phyloP scores from a whole-genome alignment of 208 protist genomes.

The Endotrypanum monterogeii region DNA sequence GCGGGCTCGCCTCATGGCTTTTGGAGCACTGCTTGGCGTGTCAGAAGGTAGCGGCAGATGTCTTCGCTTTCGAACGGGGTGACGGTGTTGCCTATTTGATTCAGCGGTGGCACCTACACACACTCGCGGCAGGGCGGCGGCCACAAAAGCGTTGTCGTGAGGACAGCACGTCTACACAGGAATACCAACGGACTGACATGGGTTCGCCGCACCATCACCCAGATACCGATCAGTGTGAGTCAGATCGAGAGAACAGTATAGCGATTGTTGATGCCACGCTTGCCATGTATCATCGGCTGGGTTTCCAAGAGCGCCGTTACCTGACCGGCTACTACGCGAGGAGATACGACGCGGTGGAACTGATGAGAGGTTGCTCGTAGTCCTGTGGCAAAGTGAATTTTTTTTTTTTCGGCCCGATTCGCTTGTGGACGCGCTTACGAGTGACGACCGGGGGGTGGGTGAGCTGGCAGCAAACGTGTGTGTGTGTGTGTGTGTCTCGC shows the following conservation, averaged over 20 bases:
- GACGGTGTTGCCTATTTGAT: slow-evolving; percentile 14
- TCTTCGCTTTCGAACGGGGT: slow-evolving; percentile 10
- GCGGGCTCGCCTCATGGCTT: slow-evolving; percentile 38
- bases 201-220: not conserved
- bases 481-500: not conserved
- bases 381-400: too few species aligned
- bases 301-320: slow-evolving; percentile 52
- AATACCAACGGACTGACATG: not conserved
- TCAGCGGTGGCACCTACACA: slow-evolving; percentile 72
- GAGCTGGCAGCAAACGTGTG: too few species aligned
- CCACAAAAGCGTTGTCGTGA: not conserved
- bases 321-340: slow-evolving; percentile 62
- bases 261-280: slow-evolving; percentile 24
- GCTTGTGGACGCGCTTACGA: not conserved
- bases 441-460: not conserved
- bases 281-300: slow-evolving; percentile 46
- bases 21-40: slow-evolving; percentile 31
- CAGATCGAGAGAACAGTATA: not conserved
- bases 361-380: slow-evolving; percentile 34
- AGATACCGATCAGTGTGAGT: not conserved
- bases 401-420: not conserved
- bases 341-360: slow-evolving; percentile 63
- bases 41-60: not conserved
- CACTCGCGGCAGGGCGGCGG: slow-evolving; percentile 30
- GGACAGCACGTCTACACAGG: not conserved